Base-by-base conservation (phyloP, 495 filamentous ascomycete species). In the Penicillium ochrochloron region DNA sequence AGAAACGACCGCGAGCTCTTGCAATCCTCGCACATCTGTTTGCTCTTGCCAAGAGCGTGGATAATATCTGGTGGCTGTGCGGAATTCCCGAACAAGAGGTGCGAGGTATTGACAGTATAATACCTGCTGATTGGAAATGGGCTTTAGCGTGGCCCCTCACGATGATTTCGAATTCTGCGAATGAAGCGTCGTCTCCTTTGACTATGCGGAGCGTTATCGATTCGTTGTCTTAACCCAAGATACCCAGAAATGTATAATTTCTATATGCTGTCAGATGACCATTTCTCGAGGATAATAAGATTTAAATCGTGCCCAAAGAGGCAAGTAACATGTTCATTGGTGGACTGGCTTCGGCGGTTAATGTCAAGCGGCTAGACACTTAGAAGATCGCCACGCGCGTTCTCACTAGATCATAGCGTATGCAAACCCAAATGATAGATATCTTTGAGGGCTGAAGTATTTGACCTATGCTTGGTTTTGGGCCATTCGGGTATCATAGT, bases 41-140 rank as follows among this genome's bases (percentile, higher is more conserved):
- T 65, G 75, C 76, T 0, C 57, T 78, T 27, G 60, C 73, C 14
- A 67, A 66, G 14, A 68, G 52, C 21, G 66, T 74, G 25, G 64
- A 73, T 3, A 57, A 73, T 60, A 52, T 75, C 2, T 83, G 80
- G 79, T 83, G 78, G 79, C 62, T 80, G 57, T 73, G 64, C 3
- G 68, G 75, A 11, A 77, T 76, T 34, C 78, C 78, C 10, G 73
- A 72, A 59, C 55, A 72, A 62, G 80, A 82, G 57, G 69, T 80
- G 5, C 61, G 66, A 29, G 76, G 71, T 3, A 79, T 83, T 42
- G 59, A 74, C n/a, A 65, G 65, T 15, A 68, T 68, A n/a, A 51
- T 83, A 29, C 72, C 73, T 2, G 33, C 60, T 8, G 66, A 75
- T 42, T 83, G 79, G 80, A 68, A 73, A 37, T 73, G 68, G 31